These are phyloP conservation scores for Helotiales sp. DNA, from an alignment of 2,329 filamentous ascomycete species.

Conservation along the genomic window DNA sequence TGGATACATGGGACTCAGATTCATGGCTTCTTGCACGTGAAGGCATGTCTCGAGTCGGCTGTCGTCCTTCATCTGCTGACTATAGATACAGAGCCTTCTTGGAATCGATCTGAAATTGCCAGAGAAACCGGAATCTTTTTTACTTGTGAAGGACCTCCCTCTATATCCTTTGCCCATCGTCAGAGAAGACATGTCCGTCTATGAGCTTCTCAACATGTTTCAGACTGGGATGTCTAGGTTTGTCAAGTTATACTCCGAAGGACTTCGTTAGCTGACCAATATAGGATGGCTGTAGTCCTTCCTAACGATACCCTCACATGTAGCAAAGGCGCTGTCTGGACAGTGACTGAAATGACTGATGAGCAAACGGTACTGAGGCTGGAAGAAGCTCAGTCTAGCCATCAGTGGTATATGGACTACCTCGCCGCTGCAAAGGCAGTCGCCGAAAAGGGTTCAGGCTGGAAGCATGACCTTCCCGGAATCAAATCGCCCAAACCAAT, in stretches of 20 bases:
- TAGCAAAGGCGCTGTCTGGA: slow-evolving; percentile 11
- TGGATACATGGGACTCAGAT: slow-evolving; percentile 17
- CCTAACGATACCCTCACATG: neutral
- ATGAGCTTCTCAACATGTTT: slow-evolving; percentile 32
- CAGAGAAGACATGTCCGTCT: slow-evolving; percentile 27
- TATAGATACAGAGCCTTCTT: slow-evolving; percentile 22
- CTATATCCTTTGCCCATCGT: slow-evolving; percentile 33
- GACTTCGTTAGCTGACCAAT: neutral
- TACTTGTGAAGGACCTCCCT: slow-evolving; percentile 29
- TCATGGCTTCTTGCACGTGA: slow-evolving; percentile 31
- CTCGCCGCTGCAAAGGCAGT: slow-evolving; percentile 15
- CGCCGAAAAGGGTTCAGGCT: slow-evolving; percentile 3
- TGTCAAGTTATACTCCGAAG: neutral
- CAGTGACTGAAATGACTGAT: slow-evolving; percentile 14
- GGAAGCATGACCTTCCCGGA: slow-evolving; percentile 13
- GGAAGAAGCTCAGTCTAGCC: slow-evolving; percentile 2
- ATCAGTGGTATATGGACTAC: slow-evolving; percentile 21
- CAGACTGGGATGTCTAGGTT: slow-evolving; percentile 32
- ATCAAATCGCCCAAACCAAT: slow-evolving; percentile 26
- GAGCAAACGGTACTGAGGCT: slow-evolving; percentile 7
- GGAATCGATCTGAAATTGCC: slow-evolving; percentile 19
- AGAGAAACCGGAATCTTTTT: neutral
- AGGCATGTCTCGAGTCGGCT: slow-evolving; percentile 14
- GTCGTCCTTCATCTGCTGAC: neutral
- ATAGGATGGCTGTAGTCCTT: slow-evolving; percentile 31